phyloP scores from a whole-genome alignment of 2,329 filamentous ascomycete species.

The Fusarium sp. region DNA sequence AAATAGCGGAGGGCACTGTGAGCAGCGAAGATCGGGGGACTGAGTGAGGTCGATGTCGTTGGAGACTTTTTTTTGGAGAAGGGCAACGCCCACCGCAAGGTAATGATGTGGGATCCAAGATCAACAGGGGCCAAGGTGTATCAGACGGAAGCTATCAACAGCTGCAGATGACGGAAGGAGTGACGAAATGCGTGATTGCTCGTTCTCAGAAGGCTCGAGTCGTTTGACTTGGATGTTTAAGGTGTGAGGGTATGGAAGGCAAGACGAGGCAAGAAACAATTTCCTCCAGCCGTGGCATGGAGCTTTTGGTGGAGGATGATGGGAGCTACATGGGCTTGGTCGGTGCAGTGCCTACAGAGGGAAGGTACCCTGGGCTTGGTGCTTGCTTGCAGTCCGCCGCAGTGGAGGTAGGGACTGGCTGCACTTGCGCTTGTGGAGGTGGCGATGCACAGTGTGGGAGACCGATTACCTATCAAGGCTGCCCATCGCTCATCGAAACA shows the following conservation, averaged over 20 bases:
- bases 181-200: slow-evolving; percentile 24
- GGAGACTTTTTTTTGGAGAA: slow-evolving; percentile 16
- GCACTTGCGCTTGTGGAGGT: slow-evolving; percentile 35
- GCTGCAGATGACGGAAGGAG: slow-evolving; percentile 13
- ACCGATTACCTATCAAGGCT: background rate
- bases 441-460: slow-evolving; percentile 44
- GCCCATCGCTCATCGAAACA: background rate
- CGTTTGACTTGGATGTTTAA: background rate
- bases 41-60: slow-evolving; percentile 9
- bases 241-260: background rate
- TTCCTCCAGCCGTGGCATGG: slow-evolving; percentile 6
- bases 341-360: background rate
- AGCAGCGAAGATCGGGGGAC: background rate
- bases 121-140: slow-evolving; percentile 18
- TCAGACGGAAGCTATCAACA: slow-evolving; percentile 20
- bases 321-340: background rate
- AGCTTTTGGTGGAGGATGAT: slow-evolving; percentile 15
- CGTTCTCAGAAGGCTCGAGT: slow-evolving; percentile 4
- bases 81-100: background rate
- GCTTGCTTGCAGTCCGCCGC: background rate
- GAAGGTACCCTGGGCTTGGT: background rate
- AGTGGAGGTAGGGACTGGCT: background rate
- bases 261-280: slow-evolving; percentile 8
- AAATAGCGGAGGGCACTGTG: background rate
- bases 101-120: slow-evolving; percentile 11